Evolutionary conservation across 495 filamentous ascomycete genomes (phyloP).

Genomic region (Pseudotulostoma volvatum): DNA sequence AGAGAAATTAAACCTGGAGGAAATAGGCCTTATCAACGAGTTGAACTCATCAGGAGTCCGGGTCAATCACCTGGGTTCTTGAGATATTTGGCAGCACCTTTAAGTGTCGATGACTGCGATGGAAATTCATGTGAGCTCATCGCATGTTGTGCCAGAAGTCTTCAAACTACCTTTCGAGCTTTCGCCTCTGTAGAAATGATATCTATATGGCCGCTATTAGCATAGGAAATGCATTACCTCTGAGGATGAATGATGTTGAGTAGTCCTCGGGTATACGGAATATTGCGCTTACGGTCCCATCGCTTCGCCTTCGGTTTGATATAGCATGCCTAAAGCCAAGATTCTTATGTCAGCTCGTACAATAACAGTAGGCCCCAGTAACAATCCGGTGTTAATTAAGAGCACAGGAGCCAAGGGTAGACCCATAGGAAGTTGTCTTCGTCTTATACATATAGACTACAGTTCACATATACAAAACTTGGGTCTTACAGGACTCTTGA

Average conservation of each 20-base stretch:
- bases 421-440: background rate
- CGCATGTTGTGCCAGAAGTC: too few relatives aligned
- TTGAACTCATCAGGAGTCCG: background rate
- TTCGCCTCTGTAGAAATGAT: constrained; percentile 24
- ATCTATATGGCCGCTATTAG: constrained; percentile 17
- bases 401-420: background rate
- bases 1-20: constrained; percentile 57
- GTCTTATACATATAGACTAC: background rate
- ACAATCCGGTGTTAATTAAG: background rate
- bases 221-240: too few relatives aligned
- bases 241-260: too few relatives aligned
- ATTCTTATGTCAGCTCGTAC: background rate
- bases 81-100: constrained; percentile 59
- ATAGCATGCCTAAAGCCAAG: constrained; percentile 23
- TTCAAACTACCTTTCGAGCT: constrained; percentile 25
- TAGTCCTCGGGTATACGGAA: too few relatives aligned
- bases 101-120: constrained; percentile 47
- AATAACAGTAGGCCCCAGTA: background rate
- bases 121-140: too few relatives aligned
- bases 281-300: constrained; percentile 60
- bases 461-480: background rate
- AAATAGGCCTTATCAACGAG: background rate
- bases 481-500: constrained; percentile 50
- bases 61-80: constrained; percentile 42
- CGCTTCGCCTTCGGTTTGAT: constrained; percentile 66